phyloP scores from a whole-genome alignment of 441 rosid genomes.

The Pelargonium cotyledonis region DNA sequence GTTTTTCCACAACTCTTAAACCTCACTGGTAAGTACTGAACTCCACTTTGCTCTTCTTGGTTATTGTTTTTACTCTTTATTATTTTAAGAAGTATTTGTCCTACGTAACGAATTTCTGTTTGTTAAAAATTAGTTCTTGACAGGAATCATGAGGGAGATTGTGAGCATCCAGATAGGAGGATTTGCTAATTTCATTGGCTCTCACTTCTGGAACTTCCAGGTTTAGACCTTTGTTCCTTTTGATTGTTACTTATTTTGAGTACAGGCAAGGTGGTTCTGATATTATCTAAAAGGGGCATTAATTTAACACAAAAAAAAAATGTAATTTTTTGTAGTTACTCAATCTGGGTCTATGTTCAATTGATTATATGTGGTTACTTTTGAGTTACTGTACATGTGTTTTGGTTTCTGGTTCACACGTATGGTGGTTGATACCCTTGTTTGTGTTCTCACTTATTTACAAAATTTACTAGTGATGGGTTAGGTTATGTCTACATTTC shows the following conservation, averaged over 20 bases:
- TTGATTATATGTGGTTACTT: not conserved
- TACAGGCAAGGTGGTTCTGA: too few species aligned
- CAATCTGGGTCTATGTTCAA: not conserved
- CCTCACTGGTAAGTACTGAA: too few species aligned
- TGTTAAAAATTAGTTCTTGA: not conserved
- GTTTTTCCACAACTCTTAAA: too few species aligned
- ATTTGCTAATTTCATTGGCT: slow-evolving; percentile 78
- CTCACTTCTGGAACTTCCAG: slow-evolving; percentile 98
- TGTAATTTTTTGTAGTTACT: not conserved
- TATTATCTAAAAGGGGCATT: too few species aligned
- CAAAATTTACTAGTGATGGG: too few species aligned
- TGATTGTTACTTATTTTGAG: not conserved
- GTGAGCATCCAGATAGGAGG: slow-evolving; percentile 73
- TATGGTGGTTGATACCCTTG: not conserved
- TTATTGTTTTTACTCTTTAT: too few species aligned
- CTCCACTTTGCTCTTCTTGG: too few species aligned
- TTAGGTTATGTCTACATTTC: not conserved
- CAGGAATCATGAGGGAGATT: slow-evolving; percentile 57
- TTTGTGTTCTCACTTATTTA: too few species aligned
- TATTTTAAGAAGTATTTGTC: too few species aligned
- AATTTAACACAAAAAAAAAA: too few species aligned
- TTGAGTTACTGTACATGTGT: not conserved
- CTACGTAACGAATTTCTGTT: not conserved
- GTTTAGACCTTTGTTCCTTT: slow-evolving; percentile 20
- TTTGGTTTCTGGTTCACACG: not conserved